These are phyloP conservation scores for Irineochytrium annulatum DNA, from an alignment of 192 early-diverging fungal species.

Conservation along the genomic window DNA sequence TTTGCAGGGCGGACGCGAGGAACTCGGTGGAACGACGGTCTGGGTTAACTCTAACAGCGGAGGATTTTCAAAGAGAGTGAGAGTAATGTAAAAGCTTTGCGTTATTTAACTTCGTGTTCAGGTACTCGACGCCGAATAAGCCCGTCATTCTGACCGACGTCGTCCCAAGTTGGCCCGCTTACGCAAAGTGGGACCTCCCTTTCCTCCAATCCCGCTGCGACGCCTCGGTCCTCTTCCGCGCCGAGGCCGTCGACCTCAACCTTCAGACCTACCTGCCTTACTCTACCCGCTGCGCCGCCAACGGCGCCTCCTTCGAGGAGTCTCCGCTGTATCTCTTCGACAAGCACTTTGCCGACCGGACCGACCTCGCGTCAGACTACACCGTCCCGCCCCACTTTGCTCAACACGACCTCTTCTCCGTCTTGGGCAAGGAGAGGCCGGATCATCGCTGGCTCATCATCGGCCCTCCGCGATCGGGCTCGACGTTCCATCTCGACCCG, in stretches of 20 bases:
- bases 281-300: slow-evolving; percentile 24
- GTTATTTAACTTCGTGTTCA: slow-evolving; percentile 32
- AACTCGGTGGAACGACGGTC: slow-evolving; percentile 53
- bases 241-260: slow-evolving; percentile 60
- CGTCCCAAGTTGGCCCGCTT: slow-evolving; percentile 56
- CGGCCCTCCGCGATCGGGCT: slow-evolving; percentile 60
- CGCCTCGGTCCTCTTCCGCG: slow-evolving; percentile 47
- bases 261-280: slow-evolving; percentile 56
- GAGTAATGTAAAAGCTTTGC: background rate
- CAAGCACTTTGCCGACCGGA: slow-evolving; percentile 49
- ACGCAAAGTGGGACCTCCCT: slow-evolving; percentile 52
- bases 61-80: slow-evolving; percentile 18
- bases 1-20: slow-evolving; percentile 26
- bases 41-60: slow-evolving; percentile 28
- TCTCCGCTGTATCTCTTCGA: slow-evolving; percentile 69
- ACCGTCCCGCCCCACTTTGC: slow-evolving; percentile 57
- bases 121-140: slow-evolving; percentile 50
- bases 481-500: slow-evolving; percentile 71
- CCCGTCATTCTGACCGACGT: slow-evolving; percentile 66
- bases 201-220: slow-evolving; percentile 39
- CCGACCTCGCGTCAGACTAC: slow-evolving; percentile 50
- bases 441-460: slow-evolving; percentile 71
- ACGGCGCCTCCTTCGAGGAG: slow-evolving; percentile 42
- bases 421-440: slow-evolving; percentile 49
- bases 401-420: slow-evolving; percentile 60